Evolutionary conservation across 805 yeast genomes (phyloP).

Genomic region (Kluyveromyces starmeri): DNA sequence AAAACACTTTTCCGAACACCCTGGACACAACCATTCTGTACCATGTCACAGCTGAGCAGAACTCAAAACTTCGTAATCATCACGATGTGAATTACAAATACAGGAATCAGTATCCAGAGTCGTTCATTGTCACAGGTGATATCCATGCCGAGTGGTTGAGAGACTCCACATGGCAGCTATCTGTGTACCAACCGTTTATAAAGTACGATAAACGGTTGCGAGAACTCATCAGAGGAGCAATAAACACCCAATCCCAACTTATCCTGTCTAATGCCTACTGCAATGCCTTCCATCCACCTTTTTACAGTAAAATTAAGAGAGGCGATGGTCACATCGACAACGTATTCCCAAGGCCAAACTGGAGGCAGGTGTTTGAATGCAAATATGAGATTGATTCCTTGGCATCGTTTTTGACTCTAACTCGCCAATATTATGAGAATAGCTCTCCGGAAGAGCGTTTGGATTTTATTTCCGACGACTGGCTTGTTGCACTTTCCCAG

Average conservation of each 20-base stretch:
- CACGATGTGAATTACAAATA: slow-evolving; percentile 7
- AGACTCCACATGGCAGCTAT: slow-evolving; percentile 76
- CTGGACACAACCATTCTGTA: slow-evolving; percentile 79
- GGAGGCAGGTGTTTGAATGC: slow-evolving; percentile 73
- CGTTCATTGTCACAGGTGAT: slow-evolving; percentile 86
- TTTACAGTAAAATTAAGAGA: slow-evolving; percentile 32
- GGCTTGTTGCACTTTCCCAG: slow-evolving; percentile 52
- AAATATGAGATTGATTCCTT: slow-evolving; percentile 82
- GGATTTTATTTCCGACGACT: slow-evolving; percentile 31
- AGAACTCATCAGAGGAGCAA: slow-evolving; percentile 64
- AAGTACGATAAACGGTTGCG: slow-evolving; percentile 41
- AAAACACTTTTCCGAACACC: slow-evolving; percentile 81
- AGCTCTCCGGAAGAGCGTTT: slow-evolving; percentile 44
- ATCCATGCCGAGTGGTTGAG: slow-evolving; percentile 91
- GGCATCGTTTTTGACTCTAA: slow-evolving; percentile 69
- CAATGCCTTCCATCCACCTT: slow-evolving; percentile 87
- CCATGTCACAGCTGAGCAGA: slow-evolving; percentile 34
- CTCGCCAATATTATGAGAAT: slow-evolving; percentile 57
- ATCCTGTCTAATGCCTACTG: slow-evolving; percentile 66
- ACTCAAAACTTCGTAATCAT: slow-evolving; percentile 11
- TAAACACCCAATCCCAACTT: slow-evolving; percentile 65
- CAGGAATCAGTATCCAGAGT: slow-evolving; percentile 34
- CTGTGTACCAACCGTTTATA: slow-evolving; percentile 61
- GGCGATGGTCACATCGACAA: slow-evolving; percentile 49
- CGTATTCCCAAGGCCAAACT: slow-evolving; percentile 64